Base-by-base conservation (phyloP, 2,329 filamentous ascomycete genomes). In the Aureobasidium melanogenum region DNA sequence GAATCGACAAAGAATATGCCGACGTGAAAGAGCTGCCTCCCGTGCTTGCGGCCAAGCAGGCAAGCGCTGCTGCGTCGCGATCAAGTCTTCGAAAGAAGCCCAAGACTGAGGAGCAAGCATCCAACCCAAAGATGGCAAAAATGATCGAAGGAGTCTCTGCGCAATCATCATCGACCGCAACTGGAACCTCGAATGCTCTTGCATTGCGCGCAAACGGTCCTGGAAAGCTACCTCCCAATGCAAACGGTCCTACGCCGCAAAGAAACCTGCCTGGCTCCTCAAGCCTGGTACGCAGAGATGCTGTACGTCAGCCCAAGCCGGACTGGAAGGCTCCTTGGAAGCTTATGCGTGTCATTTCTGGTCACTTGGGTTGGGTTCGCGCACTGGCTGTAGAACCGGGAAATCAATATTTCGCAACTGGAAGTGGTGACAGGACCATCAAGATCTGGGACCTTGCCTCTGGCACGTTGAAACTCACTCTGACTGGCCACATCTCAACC, bases 321-420 rank as follows among this genome's bases (percentile, higher is more conserved):
- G 88, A 97, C 62, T 99, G 94, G 94, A 94, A 99, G 73, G 85
- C 92, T 64, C 95, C 95, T 14, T 99, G 95, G 94, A 97, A 97
- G 82, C 81, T 97, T 63, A 95, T 96, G 88, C 85, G 94, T 64
- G 95, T 99, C 64, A 96, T 99, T 66, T 96, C 91, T 0, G 94
- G 95, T 17, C 94, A 97, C 73, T 76, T 99, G 68, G 94, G 94
- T 28, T 99, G 94, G 94, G 94, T 99, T 65, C 83, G 92, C 64
- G 84, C 84, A 67, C 77, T 97, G 69, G 90, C 93, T 0, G 90
- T 97, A 52, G 95, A 99, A 75, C 95, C 95, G 1, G 89, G 90
- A 69, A 99, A 99, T 75, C 85, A 96, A 74, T 99, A 92, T 91
- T 99, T 99, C 73, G 94, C 91, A 22, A 95, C 89, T 68, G 94